A percentile compares a stretch with the other conserved stretches of the same genome.
Conservation (phyloP, 139 green algal genomes). For the Monoraphidium neglectum region DNA sequence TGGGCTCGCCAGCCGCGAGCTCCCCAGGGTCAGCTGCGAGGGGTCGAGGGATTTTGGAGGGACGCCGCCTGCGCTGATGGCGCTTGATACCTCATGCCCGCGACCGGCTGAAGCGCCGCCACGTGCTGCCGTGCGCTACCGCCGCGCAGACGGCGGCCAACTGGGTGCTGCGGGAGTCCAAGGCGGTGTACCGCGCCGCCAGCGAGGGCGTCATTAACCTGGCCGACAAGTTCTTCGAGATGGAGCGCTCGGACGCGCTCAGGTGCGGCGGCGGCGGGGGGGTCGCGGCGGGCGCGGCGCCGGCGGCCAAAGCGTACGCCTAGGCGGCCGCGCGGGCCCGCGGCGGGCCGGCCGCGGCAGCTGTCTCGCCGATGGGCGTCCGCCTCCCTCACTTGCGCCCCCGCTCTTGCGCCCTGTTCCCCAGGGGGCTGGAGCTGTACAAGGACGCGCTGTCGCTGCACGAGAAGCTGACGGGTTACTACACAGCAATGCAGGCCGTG, state of each 20-base stretch:
- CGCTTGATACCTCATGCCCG: too few relatives aligned
- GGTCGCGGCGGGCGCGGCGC: neutral
- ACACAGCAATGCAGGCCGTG: slow-evolving; percentile 45
- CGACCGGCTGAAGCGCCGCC: too few relatives aligned
- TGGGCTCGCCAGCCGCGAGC: too few relatives aligned
- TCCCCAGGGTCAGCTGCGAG: too few relatives aligned
- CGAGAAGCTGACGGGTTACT: slow-evolving; percentile 67
- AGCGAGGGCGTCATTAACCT: slow-evolving; percentile 96
- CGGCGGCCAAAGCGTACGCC: neutral
- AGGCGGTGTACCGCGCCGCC: slow-evolving; percentile 82
- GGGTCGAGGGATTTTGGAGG: too few relatives aligned
- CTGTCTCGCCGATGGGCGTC: neutral
- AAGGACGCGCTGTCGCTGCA: slow-evolving; percentile 68
- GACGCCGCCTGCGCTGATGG: too few relatives aligned
- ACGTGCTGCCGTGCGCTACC: too few relatives aligned
- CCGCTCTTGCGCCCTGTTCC: neutral
- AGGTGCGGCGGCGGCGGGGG: slow-evolving; percentile 26
- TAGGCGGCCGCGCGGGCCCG: too few relatives aligned
- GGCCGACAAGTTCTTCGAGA: slow-evolving; percentile 94
- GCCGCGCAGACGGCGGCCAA: slow-evolving; percentile 23
- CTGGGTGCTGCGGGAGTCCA: slow-evolving; percentile 69
- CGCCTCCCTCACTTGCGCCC: neutral
- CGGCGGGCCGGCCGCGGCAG: too few relatives aligned
- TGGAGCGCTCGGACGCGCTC: slow-evolving; percentile 75
- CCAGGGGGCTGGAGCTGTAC: slow-evolving; percentile 78